Base-by-base conservation (phyloP, 2,329 filamentous ascomycete species). In the Penicillium carneum region DNA sequence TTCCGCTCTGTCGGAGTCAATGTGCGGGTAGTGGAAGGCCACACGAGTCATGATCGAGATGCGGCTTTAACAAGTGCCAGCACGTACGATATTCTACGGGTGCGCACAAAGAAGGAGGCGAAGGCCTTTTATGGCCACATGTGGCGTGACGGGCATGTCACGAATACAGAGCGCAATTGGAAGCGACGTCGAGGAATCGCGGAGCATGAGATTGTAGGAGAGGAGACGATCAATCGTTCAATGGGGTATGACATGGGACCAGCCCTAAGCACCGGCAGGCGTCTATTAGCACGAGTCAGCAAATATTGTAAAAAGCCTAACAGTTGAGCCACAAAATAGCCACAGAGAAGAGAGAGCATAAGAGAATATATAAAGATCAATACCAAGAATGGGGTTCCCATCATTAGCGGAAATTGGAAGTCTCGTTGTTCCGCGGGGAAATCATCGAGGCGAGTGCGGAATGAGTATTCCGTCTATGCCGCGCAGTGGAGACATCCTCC, bases 121-220 rank as follows among this genome's bases (percentile, higher is more conserved):
- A 36, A 38, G 34, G 34, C 34, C 14, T 16, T 38, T 38, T 38
- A 38, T 38, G 34, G 34, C 14, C 2, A 3, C 34, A 16, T 38
- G 14, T 38, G 34, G 34, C 34, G 34, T 14, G 34, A 38, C 14
- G 34, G 34, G 12, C 7, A 36, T 36, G 34, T 36, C 14, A 36
- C 34, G 14, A 36, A 36, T 36, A 36, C 34, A 12, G 34, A 36
- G 34, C 64, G 71, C 61, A 77, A 76, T 64, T 74, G 74, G 71
- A 63, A 71, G 56, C 69, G 74, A 45, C 62, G 74, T 23, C 66
- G 61, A 53, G 69, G 69, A 4, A 63, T 72, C n/a, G 26, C 10
- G 16, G 64, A 69, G 38, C 6, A 16, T 38, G 34, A 38, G 34
- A 16, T 38, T 38, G 14, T 38, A 14, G 34, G 14, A 38, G 34